Evolutionary conservation across 2,329 filamentous ascomycete species (phyloP), one percentile per base, ranked within the genome.

Genomic region (Fusarium mexicanum): DNA sequence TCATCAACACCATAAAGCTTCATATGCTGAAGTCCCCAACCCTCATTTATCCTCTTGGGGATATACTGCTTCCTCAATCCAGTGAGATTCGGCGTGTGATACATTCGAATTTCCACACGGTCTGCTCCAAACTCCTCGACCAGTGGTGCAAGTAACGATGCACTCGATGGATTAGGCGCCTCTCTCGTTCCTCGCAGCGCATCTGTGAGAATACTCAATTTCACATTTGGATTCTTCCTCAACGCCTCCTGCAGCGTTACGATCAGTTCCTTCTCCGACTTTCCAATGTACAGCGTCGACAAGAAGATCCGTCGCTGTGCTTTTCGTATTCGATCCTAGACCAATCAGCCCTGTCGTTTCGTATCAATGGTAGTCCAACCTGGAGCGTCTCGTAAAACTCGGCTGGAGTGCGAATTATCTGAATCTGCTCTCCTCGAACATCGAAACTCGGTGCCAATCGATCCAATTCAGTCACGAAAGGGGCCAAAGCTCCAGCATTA

Each of bases 1-100:
- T 99, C 95, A 78, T 99, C 96, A 29, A 98, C 86, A 0, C 96
- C 96, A 77, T 99, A 99, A 1, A 99, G 87, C 87, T 99, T 99
- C 96, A 99, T 99, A 80, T 99, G 96, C 81, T 99, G 96, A 70
- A 99, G 84, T 3, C 96, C 96, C 96, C 96, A 99, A 24, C 96
- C 96, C 84, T 99, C 96, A 77, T 99, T 99, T 81, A 99, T 96
- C 26, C 96, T 89, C 80, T 91, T 94, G 1, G 96, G 96, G 5
- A 98, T 90, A 75, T 93, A 86, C 78, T 91, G 91, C 84, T 98
- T 98, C 58, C 92, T 90, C 65, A 97, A 77, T 0, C 96, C 96
- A 6, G 94, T 97, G 73, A 99, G 84, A 79, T 99, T 99, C 1
- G 96, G 96, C 2, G 96, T 99, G 83, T 99, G 96, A 80, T 97